Base-by-base conservation (phyloP, 1,284 basidiomycete species). In the Ceratobasidium sp. region DNA sequence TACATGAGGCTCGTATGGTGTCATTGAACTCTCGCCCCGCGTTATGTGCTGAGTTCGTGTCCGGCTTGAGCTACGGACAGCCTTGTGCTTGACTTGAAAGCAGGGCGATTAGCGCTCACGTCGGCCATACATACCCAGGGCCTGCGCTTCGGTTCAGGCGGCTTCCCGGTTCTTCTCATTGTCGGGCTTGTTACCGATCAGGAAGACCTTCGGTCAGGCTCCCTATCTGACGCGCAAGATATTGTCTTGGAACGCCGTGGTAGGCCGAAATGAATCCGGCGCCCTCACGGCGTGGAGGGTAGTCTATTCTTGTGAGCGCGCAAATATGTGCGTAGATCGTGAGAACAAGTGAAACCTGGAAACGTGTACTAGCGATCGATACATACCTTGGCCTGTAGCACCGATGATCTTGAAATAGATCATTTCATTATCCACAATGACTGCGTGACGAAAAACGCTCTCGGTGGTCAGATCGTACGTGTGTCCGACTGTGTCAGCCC, bases 221-320 rank as follows among this genome's bases (percentile, higher is more conserved):
- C 86, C 93, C 82, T 97, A 91, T 85, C 99, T 98, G 76, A 98
- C 96, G 76, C 94, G 92, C 80, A 93, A 84, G 88, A 98, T 97
- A 62, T 96, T 95, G 83, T 97, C 94, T 78, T 96, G 93, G 85
- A 99, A 98, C 78, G 95, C 93, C 81, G 95, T 93, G 98, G 86
- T 99, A 99, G 75, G 99, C 98, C 75, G 99, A 90, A 78, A 99
- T 93, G 85, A 99, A 99, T 11, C 97, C 98, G 85, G 99, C 96
- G 77, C 98, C 97, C 83, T 99, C 98, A 65, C 97, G 90, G 79
- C 97, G 78, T 98, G 91, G 81, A 99, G 89, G 45, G 98, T 98
- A 72, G 96, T 97, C 81, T 96, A 97, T 83, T 97, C 95, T 92
- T 97, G 95, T 96, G 82, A 74, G 33, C 24, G 17, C 7, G 19